phyloP scores from a whole-genome alignment of 495 filamentous ascomycete species.

The Chaetomidium leptoderma region DNA sequence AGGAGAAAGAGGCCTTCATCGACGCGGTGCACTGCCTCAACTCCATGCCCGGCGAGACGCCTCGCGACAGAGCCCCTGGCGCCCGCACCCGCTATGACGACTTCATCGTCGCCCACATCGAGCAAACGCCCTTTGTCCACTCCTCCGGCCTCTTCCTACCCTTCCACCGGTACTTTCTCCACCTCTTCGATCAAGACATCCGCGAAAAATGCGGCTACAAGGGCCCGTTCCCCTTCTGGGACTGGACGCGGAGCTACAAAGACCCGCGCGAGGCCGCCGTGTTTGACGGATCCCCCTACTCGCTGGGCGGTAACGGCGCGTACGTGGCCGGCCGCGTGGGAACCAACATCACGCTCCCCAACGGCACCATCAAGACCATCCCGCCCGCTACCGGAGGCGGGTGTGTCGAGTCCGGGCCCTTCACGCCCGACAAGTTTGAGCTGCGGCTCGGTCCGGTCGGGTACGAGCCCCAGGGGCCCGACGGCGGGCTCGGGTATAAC shows the following conservation, averaged over 20 bases:
- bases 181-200: conserved; percentile 57
- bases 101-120: conserved; percentile 59
- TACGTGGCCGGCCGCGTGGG: conserved; percentile 25
- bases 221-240: conserved; percentile 52
- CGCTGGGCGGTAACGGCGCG: conserved; percentile 55
- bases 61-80: conserved; percentile 15
- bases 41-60: conserved; percentile 24
- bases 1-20: conserved; percentile 53
- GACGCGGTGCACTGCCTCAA: conserved; percentile 58
- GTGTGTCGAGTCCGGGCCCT: conserved; percentile 28
- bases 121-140: conserved; percentile 55
- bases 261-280: conserved; percentile 48
- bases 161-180: conserved; percentile 64
- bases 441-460: conserved; percentile 12
- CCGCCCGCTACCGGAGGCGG: conserved; percentile 39
- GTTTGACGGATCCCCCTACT: conserved; percentile 53
- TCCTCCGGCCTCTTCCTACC: conserved; percentile 55
- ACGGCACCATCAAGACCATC: conserved; percentile 17
- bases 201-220: conserved; percentile 62
- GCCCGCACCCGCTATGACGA: conserved; percentile 52
- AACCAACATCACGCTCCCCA: conserved; percentile 7
- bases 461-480: conserved; percentile 7
- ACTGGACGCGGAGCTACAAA: conserved; percentile 48
- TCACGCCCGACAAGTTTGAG: not conserved
- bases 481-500: conserved; percentile 33